Evolutionary conservation across 73 alveolate genomes (phyloP).

Genomic region (Paraurostyla sp.): DNA sequence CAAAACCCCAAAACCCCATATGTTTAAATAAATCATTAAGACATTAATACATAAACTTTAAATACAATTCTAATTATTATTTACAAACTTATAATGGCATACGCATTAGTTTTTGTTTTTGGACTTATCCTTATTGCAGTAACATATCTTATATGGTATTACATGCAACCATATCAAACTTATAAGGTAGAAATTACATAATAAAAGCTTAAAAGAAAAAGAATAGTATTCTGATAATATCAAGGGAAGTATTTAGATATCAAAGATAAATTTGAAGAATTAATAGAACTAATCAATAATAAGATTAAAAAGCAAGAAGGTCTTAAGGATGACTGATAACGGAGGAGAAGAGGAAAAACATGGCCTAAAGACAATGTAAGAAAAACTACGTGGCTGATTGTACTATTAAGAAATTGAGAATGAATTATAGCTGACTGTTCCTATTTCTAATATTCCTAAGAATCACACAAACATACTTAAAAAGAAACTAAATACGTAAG

Average conservation of each 20-base stretch:
- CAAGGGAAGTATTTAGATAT: background rate
- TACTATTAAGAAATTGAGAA: too few species aligned
- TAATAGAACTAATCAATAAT: background rate
- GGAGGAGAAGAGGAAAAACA: too few species aligned
- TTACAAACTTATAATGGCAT: background rate
- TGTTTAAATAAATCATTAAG: background rate
- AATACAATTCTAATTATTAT: background rate
- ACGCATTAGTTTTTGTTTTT: background rate
- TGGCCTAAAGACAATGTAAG: too few species aligned
- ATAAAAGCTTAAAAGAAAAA: background rate
- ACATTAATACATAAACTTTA: background rate
- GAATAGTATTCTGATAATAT: background rate
- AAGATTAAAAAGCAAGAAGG: background rate
- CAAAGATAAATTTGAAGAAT: background rate
- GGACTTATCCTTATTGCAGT: background rate
- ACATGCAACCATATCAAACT: constrained; percentile 11
- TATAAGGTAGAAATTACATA: constrained; percentile 6
- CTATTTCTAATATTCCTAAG: too few species aligned
- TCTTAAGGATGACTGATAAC: too few species aligned
- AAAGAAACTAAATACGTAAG: too few species aligned
- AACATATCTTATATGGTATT: constrained; percentile 14
- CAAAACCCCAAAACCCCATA: too few species aligned
- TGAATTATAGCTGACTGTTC: too few species aligned
- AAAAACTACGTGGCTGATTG: too few species aligned
- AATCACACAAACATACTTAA: too few species aligned